phyloP scores from a whole-genome alignment of 2,329 filamentous ascomycete genomes.

The Cercospora nicotianae region DNA sequence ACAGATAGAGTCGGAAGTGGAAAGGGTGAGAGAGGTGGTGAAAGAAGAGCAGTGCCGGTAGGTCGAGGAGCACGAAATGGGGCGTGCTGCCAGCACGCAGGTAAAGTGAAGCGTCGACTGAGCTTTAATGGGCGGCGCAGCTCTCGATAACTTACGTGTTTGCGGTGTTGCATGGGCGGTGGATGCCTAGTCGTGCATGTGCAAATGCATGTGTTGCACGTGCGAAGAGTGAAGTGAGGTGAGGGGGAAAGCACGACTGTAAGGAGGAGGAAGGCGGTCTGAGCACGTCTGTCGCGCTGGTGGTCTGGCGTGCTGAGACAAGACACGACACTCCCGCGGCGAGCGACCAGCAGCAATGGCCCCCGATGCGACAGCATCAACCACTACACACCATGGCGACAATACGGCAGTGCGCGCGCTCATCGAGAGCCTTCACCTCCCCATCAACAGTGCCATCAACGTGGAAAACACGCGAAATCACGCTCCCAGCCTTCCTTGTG shows the following conservation, averaged over 20 bases:
- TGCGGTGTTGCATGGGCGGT: not conserved
- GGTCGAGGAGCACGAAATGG: not conserved
- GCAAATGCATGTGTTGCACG: not conserved
- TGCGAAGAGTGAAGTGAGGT: not conserved
- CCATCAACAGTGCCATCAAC: conserved; percentile 17
- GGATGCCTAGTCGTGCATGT: not conserved
- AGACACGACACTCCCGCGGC: not conserved
- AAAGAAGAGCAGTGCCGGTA: not conserved
- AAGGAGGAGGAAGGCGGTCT: not conserved
- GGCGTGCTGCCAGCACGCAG: not conserved
- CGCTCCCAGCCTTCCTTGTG: conserved; percentile 68
- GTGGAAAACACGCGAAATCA: conserved; percentile 20
- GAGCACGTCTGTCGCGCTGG: not conserved
- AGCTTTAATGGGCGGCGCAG: not conserved
- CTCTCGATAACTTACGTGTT: not conserved
- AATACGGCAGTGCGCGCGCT: conserved; percentile 28
- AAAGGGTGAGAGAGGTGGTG: not conserved
- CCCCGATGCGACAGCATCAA: conserved; percentile 7
- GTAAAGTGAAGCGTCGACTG: not conserved
- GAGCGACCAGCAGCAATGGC: not conserved
- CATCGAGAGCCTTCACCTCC: conserved; percentile 27
- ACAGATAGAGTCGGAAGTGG: not conserved
- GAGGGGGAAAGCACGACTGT: not conserved
- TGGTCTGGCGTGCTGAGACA: conserved; percentile 1
- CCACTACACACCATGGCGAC: conserved; percentile 27